Evolutionary conservation across 257 asterid genomes (phyloP), one percentile per base, ranked within the genome.

Genomic region (Nyctanthes arbortristis): DNA sequence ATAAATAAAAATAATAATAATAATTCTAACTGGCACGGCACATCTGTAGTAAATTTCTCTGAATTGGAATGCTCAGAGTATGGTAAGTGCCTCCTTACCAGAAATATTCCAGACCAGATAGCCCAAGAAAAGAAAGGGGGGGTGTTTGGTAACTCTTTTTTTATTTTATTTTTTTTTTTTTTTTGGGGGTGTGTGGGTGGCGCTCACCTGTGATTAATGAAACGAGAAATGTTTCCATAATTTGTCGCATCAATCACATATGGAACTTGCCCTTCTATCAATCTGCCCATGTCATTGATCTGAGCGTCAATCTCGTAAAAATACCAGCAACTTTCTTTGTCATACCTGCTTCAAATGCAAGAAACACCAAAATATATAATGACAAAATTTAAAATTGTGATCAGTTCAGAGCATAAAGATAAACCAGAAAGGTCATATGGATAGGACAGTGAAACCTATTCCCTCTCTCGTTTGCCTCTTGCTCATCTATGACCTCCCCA

Each of bases 191-290:
- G n/a, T n/a, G n/a, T n/a, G n/a, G n/a, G n/a, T n/a, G n/a, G 70
- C 68, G 45, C 79, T 87, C 75, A 93, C 99, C 99, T 88, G 83
- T 94, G 97, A 81, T 94, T 94, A 77, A 94, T 89, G 84, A 87
- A 91, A 29, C 99, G 96, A n/a, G 99, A 88, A 74, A 94, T 83
- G 61, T 92, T 94, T 75, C 99, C 99, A 70, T 85, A 83, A 68
- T 82, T 85, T 40, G 93, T 94, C 40, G 98, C 85, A 75, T 94
- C 99, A 52, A 94, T 87, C 62, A 87, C 95, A 72, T 81, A 88
- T 5, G 93, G 79, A 35, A 58, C 85, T 69, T 88, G 90, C 70
- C 87, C 97, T 78, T 89, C 97, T 7, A 87, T 78, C 83, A 94
- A 79, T 80, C 95, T 88, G 88, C 90, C 84, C 87, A 94, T 81